A percentile compares a stretch with the other conserved stretches of the same genome.
These are phyloP conservation scores for Teunomyces tritomae DNA, from an alignment of 805 yeast species.

Conservation along the genomic window DNA sequence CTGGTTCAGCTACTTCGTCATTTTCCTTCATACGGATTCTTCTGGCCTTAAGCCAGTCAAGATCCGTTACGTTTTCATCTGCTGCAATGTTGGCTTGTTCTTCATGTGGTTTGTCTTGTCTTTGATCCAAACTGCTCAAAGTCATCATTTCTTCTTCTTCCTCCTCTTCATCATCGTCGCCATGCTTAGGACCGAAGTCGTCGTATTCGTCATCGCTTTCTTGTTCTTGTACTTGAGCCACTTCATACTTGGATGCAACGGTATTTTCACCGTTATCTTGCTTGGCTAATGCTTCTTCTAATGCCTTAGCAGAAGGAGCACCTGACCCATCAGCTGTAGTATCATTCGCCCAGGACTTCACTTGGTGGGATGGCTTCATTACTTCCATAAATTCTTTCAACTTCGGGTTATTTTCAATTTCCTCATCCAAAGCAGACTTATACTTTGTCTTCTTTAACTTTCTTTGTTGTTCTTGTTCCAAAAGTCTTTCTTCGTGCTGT, in stretches of 20 bases:
- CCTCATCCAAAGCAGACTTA: constrained; percentile 49
- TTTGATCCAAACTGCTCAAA: constrained; percentile 23
- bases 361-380: constrained; percentile 71
- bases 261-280: constrained; percentile 14
- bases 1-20: constrained; percentile 16
- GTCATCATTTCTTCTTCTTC: constrained; percentile 49
- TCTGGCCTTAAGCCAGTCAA: constrained; percentile 83
- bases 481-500: constrained; percentile 42
- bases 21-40: constrained; percentile 61
- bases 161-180: constrained; percentile 28
- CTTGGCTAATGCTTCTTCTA: constrained; percentile 41
- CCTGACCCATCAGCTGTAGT: constrained; percentile 45
- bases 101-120: constrained; percentile 3
- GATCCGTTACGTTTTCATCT: constrained; percentile 61
- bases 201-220: constrained; percentile 55
- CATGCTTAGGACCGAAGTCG: constrained; percentile 34
- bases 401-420: constrained; percentile 62
- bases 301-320: constrained; percentile 43
- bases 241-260: constrained; percentile 21
- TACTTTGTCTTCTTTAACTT: constrained; percentile 37
- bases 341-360: constrained; percentile 75
- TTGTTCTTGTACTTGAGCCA: constrained; percentile 38
- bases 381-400: constrained; percentile 79
- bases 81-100: constrained; percentile 31
- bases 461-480: constrained; percentile 33